Evolutionary conservation across 2,329 filamentous ascomycete species (phyloP), one percentile per base, ranked within the genome.

Genomic region (Didymella pinodella): DNA sequence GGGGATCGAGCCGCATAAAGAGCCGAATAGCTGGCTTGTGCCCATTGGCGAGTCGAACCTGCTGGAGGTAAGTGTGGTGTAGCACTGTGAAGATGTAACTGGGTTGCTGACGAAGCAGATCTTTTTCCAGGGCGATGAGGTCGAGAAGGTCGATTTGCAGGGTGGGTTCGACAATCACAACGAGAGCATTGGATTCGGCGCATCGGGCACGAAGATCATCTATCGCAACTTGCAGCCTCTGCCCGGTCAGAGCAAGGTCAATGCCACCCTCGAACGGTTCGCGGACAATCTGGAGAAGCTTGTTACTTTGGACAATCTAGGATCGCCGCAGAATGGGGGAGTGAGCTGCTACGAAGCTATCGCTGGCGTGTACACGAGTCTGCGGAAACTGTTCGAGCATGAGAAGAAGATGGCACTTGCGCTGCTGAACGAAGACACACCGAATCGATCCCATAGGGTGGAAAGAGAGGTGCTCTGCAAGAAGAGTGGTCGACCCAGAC

Each of bases 301-400:
- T 32, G 87, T 90, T 3, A 83, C 78, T 5, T 77, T 93, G 54
- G 92, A 95, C 72, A 88, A 87, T 66, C 82, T 94, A 51, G 92
- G 90, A 74, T 83, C 86, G 22, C 87, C 87, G 1, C 85, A 85
- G 5, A 71, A 75, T 32, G 73, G 72, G 2, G 73, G 74, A 3
- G 82, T 94, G 7, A 91, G 91, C 67, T 91, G 91, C 73, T 90
- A 91, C 72, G 90, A 92, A 72, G 91, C 91, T 0, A 81, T 94
- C 44, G 87, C 86, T 4, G 90, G 90, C 3, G 81, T 96, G 6
- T 91, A 89, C 73, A 84, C 84, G 56, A 91, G 90, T 69, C 79
- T 95, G 59, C 81, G 84, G 59, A 87, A 83, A 65, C 78, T 96
- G n/a, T 87, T 90, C 69, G 81, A 86, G 45, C 90, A 90, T 81